A percentile compares a stretch with the other conserved stretches of the same genome.
phyloP scores from a whole-genome alignment of 2,329 filamentous ascomycete species.

The Cercospora zeae-maydis region DNA sequence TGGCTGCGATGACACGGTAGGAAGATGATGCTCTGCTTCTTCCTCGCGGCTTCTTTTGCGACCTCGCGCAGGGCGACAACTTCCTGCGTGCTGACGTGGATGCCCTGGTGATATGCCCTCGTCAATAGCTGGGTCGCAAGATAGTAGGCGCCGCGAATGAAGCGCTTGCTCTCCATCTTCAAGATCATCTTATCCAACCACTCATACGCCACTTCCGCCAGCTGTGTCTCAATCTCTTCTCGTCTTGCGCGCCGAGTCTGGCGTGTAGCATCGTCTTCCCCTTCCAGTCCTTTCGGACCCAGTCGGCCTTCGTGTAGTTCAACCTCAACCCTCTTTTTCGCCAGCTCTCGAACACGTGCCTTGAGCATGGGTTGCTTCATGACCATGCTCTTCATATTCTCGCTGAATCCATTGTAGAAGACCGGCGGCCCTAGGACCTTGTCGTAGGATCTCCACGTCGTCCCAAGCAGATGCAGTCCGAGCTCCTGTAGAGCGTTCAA shows the following conservation, averaged over 20 bases:
- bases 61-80: slow-evolving; percentile 77
- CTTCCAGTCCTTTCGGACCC: slow-evolving; percentile 46
- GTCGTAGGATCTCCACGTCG: slow-evolving; percentile 94
- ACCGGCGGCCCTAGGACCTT: slow-evolving; percentile 84
- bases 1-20: slow-evolving; percentile 92
- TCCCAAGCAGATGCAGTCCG: slow-evolving; percentile 85
- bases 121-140: slow-evolving; percentile 81
- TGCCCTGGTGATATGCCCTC: slow-evolving; percentile 90
- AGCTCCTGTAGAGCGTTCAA: slow-evolving; percentile 87
- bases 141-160: slow-evolving; percentile 91
- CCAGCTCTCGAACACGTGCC: slow-evolving; percentile 70
- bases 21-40: slow-evolving; percentile 95
- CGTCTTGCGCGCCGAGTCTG: slow-evolving; percentile 41
- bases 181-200: slow-evolving; percentile 96
- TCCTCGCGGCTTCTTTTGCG: slow-evolving; percentile 74
- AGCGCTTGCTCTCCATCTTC: slow-evolving; percentile 93
- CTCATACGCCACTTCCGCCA: slow-evolving; percentile 77
- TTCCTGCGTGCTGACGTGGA: slow-evolving; percentile 94
- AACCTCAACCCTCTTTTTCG: slow-evolving; percentile 66
- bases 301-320: slow-evolving; percentile 74
- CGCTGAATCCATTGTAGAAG: slow-evolving; percentile 87
- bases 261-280: slow-evolving; percentile 52
- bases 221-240: slow-evolving; percentile 61
- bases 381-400: slow-evolving; percentile 79
- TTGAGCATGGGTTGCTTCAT: slow-evolving; percentile 72